Evolutionary conservation across 352 stramenopile species (phyloP), one percentile per base, ranked within the genome.

Genomic region (Phytophthora cryptogea): DNA sequence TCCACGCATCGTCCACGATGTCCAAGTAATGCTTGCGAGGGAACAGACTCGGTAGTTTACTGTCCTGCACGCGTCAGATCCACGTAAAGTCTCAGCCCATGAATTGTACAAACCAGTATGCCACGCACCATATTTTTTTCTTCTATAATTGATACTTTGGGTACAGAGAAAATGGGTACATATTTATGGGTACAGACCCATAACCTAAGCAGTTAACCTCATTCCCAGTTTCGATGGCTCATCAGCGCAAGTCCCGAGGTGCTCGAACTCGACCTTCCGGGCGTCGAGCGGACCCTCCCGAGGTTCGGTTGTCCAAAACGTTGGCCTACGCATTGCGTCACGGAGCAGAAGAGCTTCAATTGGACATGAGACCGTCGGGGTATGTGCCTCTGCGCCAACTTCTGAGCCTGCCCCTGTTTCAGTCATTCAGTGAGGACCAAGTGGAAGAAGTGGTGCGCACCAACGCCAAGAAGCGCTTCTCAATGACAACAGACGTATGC

Each of bases 1-100:
- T 92, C 86, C 86, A 94, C 9, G 70, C 81, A 51, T 92, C 82
- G 70, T 94, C 86, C 46, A 94, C 78, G 23, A 94, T 79, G 53
- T 94, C 86, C 44, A 94, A 59, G 52, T 80, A 90, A 60, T 79
- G 74, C 45, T 84, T 85, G 32, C 76, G 76, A 11, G 80, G 79
- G 56, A 92, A 92, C 36, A 90, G 60, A 39, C 72, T 90, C 55
- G 76, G 75, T 23, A 89, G 66, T 37, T 88, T 89, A 53, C 76
- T 89, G 62, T 92, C 83, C 82, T 91, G 37, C 11, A 54, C 7
- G 3, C 26, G 27, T 13, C 30, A 14, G n/a, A 51, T 17, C 27
- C 27, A 36, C 49, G 9, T 27, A 20, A 7, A 48, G 9, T 16
- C 4, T 36, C 20, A 17, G 36, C 35, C 13, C 10, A 53, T 7